Conservation (phyloP, 2,329 filamentous ascomycete species). For the Myrmaecium sp. region DNA sequence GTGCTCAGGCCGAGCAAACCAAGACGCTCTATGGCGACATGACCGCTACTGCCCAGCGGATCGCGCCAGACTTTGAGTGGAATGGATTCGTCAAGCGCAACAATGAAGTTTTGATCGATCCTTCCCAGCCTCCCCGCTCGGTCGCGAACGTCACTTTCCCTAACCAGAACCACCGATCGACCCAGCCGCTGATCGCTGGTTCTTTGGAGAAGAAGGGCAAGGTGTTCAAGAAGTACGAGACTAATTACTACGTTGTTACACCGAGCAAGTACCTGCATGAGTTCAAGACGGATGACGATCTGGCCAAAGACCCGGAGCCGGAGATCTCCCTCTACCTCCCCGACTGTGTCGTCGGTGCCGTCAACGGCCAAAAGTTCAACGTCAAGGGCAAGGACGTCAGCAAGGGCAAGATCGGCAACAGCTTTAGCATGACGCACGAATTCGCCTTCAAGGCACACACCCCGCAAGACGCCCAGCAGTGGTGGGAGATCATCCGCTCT, state of each 20-base stretch:
- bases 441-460: constrained; percentile 78
- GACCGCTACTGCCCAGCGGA: constrained; percentile 54
- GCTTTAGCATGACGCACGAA: constrained; percentile 64
- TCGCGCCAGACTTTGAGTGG: constrained; percentile 85
- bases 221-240: constrained; percentile 65
- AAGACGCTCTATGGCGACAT: constrained; percentile 74
- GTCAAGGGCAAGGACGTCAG: constrained; percentile 89
- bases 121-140: constrained; percentile 53
- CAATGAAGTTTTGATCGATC: constrained; percentile 57
- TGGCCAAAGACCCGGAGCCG: constrained; percentile 55
- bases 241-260: constrained; percentile 80
- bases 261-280: constrained; percentile 82
- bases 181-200: constrained; percentile 72
- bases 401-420: constrained; percentile 59
- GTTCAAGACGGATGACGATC: constrained; percentile 80
- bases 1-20: constrained; percentile 65
- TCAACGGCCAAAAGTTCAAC: constrained; percentile 70
- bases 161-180: constrained; percentile 70
- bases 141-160: constrained; percentile 65
- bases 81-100: constrained; percentile 62
- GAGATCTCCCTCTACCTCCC: constrained; percentile 86
- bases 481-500: constrained; percentile 57
- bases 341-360: constrained; percentile 62
- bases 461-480: constrained; percentile 62
- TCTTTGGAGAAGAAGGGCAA: constrained; percentile 80